Evolutionary conservation across 1,139 yeast species (phyloP).

Genomic region (Geotrichum europaeum): DNA sequence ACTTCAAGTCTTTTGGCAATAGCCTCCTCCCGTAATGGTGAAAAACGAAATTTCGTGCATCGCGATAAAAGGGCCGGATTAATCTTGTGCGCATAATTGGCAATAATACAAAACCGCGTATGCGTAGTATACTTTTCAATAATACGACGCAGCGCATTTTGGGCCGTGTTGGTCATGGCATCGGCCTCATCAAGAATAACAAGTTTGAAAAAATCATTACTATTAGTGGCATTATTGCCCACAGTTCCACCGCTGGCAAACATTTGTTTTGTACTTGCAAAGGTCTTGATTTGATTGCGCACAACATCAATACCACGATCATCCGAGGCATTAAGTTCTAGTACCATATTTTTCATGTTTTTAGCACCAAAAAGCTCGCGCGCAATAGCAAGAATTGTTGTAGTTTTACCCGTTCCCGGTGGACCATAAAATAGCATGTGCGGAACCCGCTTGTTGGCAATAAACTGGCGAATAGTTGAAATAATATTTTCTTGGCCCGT

Average conservation of each 20-base stretch:
- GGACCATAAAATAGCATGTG: conserved; percentile 93
- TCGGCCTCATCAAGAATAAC: conserved; percentile 96
- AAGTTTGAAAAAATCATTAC: conserved; percentile 62
- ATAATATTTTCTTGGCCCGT: conserved; percentile 88
- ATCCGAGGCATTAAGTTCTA: conserved; percentile 84
- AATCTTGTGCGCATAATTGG: conserved; percentile 91
- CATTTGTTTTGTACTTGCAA: conserved; percentile 88
- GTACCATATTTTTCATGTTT: conserved; percentile 77
- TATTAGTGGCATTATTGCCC: not conserved
- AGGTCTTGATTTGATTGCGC: conserved; percentile 74
- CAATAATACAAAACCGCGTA: conserved; percentile 92
- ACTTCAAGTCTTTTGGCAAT: conserved; percentile 58
- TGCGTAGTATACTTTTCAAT: conserved; percentile 94
- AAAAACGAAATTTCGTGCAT: conserved; percentile 90
- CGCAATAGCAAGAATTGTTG: conserved; percentile 87
- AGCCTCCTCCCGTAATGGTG: conserved; percentile 67
- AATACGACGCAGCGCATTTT: conserved; percentile 82
- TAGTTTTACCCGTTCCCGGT: conserved; percentile 97
- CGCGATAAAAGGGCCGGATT: conserved; percentile 92
- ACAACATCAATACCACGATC: conserved; percentile 86
- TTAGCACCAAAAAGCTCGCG: conserved; percentile 76
- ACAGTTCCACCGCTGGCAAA: conserved; percentile 37
- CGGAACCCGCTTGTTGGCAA: conserved; percentile 76
- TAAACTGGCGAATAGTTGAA: conserved; percentile 74
- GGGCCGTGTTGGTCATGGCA: conserved; percentile 97